phyloP scores from a whole-genome alignment of 228 moss, liverwort and hornwort genomes.

The Sphagnum fallax region DNA sequence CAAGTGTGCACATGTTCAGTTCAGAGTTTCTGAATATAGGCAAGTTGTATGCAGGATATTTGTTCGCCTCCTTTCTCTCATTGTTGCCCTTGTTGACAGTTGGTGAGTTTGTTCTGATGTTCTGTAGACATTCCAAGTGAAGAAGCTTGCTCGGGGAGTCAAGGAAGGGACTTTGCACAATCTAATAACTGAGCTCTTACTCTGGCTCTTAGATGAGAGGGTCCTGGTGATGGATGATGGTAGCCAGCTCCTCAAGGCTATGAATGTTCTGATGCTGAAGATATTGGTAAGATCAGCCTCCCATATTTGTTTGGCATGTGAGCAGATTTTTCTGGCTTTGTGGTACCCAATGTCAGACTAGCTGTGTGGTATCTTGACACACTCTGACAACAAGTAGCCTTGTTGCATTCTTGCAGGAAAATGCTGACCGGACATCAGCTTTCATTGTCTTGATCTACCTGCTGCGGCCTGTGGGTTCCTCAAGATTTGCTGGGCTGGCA shows the following conservation, averaged over 20 bases:
- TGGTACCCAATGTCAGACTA: not conserved
- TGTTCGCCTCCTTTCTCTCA: too few species aligned
- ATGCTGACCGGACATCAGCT: constrained; percentile 96
- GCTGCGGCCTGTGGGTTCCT: constrained; percentile 61
- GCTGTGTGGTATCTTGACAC: not conserved
- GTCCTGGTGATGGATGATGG: constrained; percentile 98
- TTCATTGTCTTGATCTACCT: constrained; percentile 90
- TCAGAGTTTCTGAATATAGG: too few species aligned
- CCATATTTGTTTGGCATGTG: not conserved
- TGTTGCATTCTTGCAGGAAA: constrained; percentile 38
- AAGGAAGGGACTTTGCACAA: constrained; percentile 80
- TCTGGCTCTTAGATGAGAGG: constrained; percentile 96
- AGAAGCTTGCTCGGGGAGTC: constrained; percentile 81
- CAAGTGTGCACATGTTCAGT: too few species aligned
- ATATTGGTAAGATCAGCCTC: constrained; percentile 41
- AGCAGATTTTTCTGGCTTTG: not conserved
- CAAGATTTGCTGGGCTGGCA: constrained; percentile 41
- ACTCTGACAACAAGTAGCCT: not conserved
- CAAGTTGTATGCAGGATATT: too few species aligned
- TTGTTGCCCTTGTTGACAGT: too few species aligned
- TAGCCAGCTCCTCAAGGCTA: constrained; percentile 87
- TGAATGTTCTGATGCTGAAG: constrained; percentile 97
- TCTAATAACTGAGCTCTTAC: constrained; percentile 88
- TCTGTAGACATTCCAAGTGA: constrained; percentile 94
- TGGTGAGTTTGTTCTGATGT: not conserved